Evolutionary conservation across 2,329 filamentous ascomycete genomes (phyloP), one percentile per base, ranked within the genome.

Genomic region (Paramyrothecium sp.): DNA sequence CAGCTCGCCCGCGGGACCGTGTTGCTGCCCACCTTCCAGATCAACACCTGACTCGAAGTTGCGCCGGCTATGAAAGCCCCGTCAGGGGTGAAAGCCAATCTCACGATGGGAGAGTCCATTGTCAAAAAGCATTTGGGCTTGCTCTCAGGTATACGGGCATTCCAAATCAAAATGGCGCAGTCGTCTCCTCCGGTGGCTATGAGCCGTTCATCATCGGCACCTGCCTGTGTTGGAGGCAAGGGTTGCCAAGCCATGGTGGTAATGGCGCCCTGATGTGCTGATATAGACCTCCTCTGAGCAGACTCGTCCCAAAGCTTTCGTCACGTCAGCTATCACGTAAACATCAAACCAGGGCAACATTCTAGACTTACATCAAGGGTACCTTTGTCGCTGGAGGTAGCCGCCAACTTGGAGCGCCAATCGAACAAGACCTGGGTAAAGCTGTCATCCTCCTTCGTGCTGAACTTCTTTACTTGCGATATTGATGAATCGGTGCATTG

Each of bases 11-110:
- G 77, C 4, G 86, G 86, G 50, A 86, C 77, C 23, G 76, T 73
- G 50, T 81, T 76, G 54, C 85, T 85, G 58, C 82, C 84, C 13
- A 87, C 81, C 66, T 87, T 88, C 84, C 86, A 89, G 50, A 89
- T 86, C 44, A 87, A 71, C 16, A 88, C 82, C 56, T 78, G 79
- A 34, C 81, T 79, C 20, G 78, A 78, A 1, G 85, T 87, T 5
- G 84, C 85, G 4, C 83, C 85, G 0, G 86, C 86, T 54, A 89
- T 80, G 61, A 86, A 87, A 20, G 79, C 80, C 2, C 86, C 86
- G 58, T 88, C 84, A 0, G 86, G 85, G 0, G 84, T 87, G 59
- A 88, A 88, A 1, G 85, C 78, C 2, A 88, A 74, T 22, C 81
- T 80, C 46, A 86, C 79, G 49, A 88, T 81, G 8, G 83, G 79